These are phyloP conservation scores for Fraxinus sp. DNA, from an alignment of 305 asterid genomes.

Conservation along the genomic window DNA sequence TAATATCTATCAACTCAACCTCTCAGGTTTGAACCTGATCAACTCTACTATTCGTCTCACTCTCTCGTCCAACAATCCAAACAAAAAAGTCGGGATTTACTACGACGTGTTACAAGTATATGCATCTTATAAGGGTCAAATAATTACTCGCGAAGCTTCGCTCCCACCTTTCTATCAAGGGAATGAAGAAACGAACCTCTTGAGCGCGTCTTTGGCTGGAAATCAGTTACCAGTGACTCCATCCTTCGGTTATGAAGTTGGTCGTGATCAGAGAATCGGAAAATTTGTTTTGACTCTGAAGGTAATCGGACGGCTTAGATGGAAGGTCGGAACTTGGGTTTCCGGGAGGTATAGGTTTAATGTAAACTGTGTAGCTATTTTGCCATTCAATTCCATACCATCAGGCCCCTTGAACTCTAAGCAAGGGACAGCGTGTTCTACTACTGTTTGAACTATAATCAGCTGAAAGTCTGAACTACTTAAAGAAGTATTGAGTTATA, in stretches of 20 bases:
- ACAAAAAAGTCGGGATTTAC: constrained; percentile 74
- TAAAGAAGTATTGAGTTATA: not conserved
- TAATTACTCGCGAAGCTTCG: constrained; percentile 51
- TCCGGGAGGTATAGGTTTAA: constrained; percentile 48
- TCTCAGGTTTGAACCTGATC: constrained; percentile 58
- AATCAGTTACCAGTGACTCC: constrained; percentile 63
- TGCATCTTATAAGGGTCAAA: constrained; percentile 79
- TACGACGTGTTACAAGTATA: constrained; percentile 61
- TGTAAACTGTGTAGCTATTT: constrained; percentile 37
- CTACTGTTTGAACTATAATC: constrained; percentile 34
- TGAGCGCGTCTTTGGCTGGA: constrained; percentile 32
- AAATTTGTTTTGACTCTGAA: constrained; percentile 40
- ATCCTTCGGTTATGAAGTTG: constrained; percentile 61
- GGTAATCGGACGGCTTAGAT: constrained; percentile 36
- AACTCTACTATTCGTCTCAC: constrained; percentile 78
- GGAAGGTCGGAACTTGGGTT: constrained; percentile 54
- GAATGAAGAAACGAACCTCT: constrained; percentile 36
- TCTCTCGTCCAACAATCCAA: constrained; percentile 64
- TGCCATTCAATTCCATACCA: constrained; percentile 38
- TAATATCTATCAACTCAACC: constrained; percentile 67
- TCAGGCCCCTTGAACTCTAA: constrained; percentile 28
- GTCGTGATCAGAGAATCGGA: constrained; percentile 56
- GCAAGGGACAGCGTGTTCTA: constrained; percentile 51
- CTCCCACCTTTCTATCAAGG: constrained; percentile 68
- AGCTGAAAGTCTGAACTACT: not conserved